Base-by-base conservation (phyloP, 2,329 filamentous ascomycete species). In the Aspergillus sojae region DNA sequence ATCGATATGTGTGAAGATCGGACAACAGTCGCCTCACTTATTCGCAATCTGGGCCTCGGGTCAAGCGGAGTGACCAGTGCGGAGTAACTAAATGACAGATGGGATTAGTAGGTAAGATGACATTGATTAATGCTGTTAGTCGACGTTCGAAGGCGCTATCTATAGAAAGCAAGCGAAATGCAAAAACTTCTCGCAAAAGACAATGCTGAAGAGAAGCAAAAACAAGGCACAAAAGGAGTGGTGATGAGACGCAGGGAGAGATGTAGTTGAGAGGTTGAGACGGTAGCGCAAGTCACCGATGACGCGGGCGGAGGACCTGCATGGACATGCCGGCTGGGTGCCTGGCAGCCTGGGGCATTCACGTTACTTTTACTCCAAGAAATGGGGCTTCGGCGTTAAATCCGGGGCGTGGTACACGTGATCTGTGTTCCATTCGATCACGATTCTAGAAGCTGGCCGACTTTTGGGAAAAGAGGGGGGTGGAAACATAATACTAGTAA, bases 281-380 rank as follows among this genome's bases (percentile, higher is more conserved):
- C 62, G 66, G 62, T 21, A 36, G 52, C 32, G 30, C n/a, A 54
- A 52, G 46, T 52, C 46, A 56, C 58, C 67, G 72, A 75, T 74
- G 73, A 74, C 73, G 72, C 70, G 73, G 71, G 71, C 68, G 72
- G 73, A 74, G 72, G 71, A 67, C 62, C 58, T 52, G 50, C 28
- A 59, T 21, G 7, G 39, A 14, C 30, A 45, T 46, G 61, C 48
- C 53, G 43, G 45, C 28, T 39, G 16, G 39, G 55, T 53, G 62
- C 62, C 65, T 65, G 56, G 58, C 53, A 65, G 68, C 70, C 67
- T 71, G 68, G 70, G 69, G 67, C 67, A 68, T 69, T 16, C 34
- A 36, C 12, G 34, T 14, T 14, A 36, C 34, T 36, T 5, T 36
- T 36, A 36, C 34, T 36, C 14, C 34, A 36, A 36, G 14, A 16